These are phyloP conservation scores for Paecilomyces fulvus DNA, from an alignment of 2,329 filamentous ascomycete species.

Conservation along the genomic window DNA sequence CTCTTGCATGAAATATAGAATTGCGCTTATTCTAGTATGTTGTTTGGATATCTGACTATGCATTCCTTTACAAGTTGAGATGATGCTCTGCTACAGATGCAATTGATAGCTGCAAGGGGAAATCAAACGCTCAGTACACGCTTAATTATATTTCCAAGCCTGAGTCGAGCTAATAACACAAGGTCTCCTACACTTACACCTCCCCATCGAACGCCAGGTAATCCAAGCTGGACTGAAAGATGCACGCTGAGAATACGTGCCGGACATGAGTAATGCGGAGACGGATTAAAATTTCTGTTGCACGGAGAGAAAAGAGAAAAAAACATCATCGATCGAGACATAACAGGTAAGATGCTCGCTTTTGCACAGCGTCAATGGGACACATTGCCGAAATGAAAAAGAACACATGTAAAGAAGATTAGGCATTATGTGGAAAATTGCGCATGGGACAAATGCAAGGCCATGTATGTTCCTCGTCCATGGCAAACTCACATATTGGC, in stretches of 20 bases:
- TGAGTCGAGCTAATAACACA: not conserved
- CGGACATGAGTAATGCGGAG: not conserved
- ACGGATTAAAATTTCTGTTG: not conserved
- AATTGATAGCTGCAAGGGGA: too few relatives aligned
- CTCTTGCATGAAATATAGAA: too few relatives aligned
- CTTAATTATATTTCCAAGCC: not conserved
- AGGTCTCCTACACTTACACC: not conserved
- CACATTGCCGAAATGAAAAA: not conserved
- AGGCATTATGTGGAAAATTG: not conserved
- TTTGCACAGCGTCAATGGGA: not conserved
- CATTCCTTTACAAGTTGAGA: too few relatives aligned
- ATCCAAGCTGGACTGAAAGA: not conserved
- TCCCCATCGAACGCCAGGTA: not conserved
- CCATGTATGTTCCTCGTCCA: not conserved
- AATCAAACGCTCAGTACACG: not conserved
- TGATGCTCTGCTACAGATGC: too few relatives aligned
- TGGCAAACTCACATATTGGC: conserved; percentile 66
- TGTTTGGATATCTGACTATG: too few relatives aligned
- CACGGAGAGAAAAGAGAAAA: not conserved
- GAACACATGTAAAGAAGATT: not conserved
- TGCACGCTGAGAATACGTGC: not conserved
- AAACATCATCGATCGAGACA: not conserved
- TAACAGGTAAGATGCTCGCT: not conserved
- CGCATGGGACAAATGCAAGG: too few relatives aligned
- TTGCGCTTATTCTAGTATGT: too few relatives aligned